Base-by-base conservation (phyloP, 805 yeast species). In the Vanderwaltozyma tropicalis region DNA sequence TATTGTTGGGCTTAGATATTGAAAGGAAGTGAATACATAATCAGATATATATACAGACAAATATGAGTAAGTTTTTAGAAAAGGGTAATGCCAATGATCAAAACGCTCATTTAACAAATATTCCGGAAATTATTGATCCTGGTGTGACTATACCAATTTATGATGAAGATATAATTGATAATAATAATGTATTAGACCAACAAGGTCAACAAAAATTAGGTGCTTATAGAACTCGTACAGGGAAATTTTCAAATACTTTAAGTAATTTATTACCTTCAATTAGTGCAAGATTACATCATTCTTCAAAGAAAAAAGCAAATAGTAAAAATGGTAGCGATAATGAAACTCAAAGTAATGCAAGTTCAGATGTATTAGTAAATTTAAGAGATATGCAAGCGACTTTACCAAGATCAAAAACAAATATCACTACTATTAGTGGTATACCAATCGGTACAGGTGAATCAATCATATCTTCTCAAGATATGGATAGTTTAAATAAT, bases 91-190 rank as follows among this genome's bases (percentile, higher is more conserved):
- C 4, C 18, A n/a, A 17, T 11, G 31, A 4, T 7, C 31, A 29
- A 16, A 16, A 21, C 7, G 17, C 16, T 20, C 19, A 28, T 25
- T 34, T 51, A 30, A 38, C 50, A 13, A 44, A 44, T 32, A 56
- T 55, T 10, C 61, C 60, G 10, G 59, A 52, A 35, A 47, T 55
- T 7, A 55, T 58, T 30, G 54, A 55, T 34, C 61, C 62, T 3
- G 61, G 61, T 28, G 53, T 56, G 18, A 56, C 58, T 10, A 53
- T 57, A 18, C 62, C 62, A 5, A 55, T 56, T 14, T 58, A 49
- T 42, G 61, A 57, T 34, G 61, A 56, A 15, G 37, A 27, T 34
- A 8, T n/a, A 3, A 34, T 11, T n/a, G 5, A 22, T 5, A 14
- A 18, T 5, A 13, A 20, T 31, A 18, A 21, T 20, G 14, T 7